Base-by-base conservation (phyloP, 495 filamentous ascomycete species). In the Sabuloglossum arenarium region DNA sequence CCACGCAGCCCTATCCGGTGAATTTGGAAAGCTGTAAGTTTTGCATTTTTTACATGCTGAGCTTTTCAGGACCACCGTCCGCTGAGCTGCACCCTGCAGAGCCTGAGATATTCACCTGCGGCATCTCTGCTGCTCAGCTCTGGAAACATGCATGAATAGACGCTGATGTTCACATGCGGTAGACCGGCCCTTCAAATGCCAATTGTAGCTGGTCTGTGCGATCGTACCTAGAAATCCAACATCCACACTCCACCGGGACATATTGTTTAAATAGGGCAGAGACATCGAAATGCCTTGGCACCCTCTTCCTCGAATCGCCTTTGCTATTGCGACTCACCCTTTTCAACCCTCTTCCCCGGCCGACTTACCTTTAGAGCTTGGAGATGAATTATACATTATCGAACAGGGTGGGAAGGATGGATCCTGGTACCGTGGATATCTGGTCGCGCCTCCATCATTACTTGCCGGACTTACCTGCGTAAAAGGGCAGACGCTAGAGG, bases 361-460 rank as follows among this genome's bases (percentile, higher is more conserved):
- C 62, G 91, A 98, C 68, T 80, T 98, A n/a, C 90, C 91, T 14
- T 79, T 98, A 63, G 88, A 98, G 68, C 81, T 98, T 28, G 91
- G 91, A 64, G 91, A 98, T 75, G 91, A 97, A 68, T 73, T 98
- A 54, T 98, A 98, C 69, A 94, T 98, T 56, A 95, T 98, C 64
- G 91, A 98, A 70, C 86, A 95, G 68, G 82, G 82, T n/a, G 89
- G 88, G 3, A 68, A 67, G 24, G 77, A 93, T 68, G 84, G 82
- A 59, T 76, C 86, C 63, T 98, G 93, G 93, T 88, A 85, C 63
- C 81, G 91, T 16, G 91, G 91, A 42, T 98, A 98, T 69, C 76
- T 98, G 49, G 82, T 97, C 57, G 86, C 90, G 63, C 91, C 91
- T 8, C 93, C 93, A 6, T 94, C 86, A 49, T 71, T 98, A 60